These are phyloP conservation scores for Saccharomycopsis fermentans DNA, from an alignment of 805 yeast genomes.

Conservation along the genomic window DNA sequence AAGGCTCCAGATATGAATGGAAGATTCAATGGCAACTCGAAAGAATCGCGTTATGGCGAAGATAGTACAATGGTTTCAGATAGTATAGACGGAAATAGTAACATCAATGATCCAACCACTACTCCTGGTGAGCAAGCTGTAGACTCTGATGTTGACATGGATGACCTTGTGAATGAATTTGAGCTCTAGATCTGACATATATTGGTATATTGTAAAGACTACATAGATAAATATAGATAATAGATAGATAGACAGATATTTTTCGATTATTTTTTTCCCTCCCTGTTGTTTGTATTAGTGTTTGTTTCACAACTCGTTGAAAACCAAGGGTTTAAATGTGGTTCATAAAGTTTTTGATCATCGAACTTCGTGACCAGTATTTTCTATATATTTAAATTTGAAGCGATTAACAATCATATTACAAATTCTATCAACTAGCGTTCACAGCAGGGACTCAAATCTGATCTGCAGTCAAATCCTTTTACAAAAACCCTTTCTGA, in stretches of 20 bases:
- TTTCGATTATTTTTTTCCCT: no score
- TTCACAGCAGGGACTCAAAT: no score
- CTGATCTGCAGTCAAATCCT: no score
- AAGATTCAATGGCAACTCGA: neutral
- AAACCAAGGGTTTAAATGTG: no score
- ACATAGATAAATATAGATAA: neutral
- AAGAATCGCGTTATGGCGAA: neutral
- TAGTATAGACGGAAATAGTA: neutral
- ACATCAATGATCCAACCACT: neutral
- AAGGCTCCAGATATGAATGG: slow-evolving; percentile 1
- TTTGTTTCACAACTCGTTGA: no score
- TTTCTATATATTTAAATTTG: no score
- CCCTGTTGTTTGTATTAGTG: no score
- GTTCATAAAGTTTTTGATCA: no score
- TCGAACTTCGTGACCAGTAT: no score
- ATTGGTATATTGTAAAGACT: neutral
- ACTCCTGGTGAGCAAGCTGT: neutral
- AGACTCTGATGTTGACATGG: slow-evolving; percentile 10
- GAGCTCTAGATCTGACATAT: slow-evolving; percentile 4
- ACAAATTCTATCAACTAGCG: no score
- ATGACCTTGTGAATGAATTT: slow-evolving; percentile 12
- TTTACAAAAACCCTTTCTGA: no score
- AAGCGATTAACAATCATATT: no score
- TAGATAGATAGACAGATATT: neutral
- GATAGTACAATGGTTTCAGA: neutral